phyloP scores from a whole-genome alignment of 2,329 filamentous ascomycete species.

The Ophioceras dolichostomum region DNA sequence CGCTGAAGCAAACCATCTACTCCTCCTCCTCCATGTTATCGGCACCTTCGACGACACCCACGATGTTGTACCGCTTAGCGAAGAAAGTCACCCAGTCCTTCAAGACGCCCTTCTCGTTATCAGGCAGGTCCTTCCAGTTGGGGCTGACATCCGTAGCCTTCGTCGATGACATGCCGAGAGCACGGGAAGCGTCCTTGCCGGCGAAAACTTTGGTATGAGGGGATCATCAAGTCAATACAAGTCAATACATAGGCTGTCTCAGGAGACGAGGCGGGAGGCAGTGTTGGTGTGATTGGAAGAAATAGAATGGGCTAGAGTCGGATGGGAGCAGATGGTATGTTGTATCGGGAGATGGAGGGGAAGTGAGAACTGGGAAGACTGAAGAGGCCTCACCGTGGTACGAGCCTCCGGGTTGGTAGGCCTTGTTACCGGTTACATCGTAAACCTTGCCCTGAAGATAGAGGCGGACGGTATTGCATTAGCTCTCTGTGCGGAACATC shows the following conservation, averaged over 20 bases:
- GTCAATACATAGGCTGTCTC: too few species aligned
- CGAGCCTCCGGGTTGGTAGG: constrained; percentile 69
- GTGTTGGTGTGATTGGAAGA: too few species aligned
- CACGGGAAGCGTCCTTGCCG: constrained; percentile 90
- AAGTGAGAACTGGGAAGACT: neutral
- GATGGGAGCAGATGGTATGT: neutral
- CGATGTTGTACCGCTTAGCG: constrained; percentile 82
- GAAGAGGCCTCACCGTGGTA: constrained; percentile 59
- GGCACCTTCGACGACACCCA: constrained; percentile 53
- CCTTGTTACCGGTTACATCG: constrained; percentile 81
- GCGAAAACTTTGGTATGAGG: constrained; percentile 76
- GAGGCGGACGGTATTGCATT: neutral
- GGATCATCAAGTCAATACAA: too few species aligned
- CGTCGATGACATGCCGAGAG: constrained; percentile 74
- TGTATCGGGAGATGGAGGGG: neutral
- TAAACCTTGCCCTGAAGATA: constrained; percentile 71
- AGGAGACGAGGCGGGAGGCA: too few species aligned
- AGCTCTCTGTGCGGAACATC: too few species aligned
- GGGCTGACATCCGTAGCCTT: constrained; percentile 72
- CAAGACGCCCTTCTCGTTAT: constrained; percentile 74
- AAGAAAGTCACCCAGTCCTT: constrained; percentile 96
- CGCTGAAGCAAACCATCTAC: too few species aligned
- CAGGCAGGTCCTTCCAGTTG: constrained; percentile 71
- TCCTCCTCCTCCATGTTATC: constrained; percentile 32
- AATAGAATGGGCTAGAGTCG: neutral